Evolutionary conservation across 768 basidiomycete species (phyloP), one percentile per base, ranked within the genome.

Genomic region (Pholiota microspora): DNA sequence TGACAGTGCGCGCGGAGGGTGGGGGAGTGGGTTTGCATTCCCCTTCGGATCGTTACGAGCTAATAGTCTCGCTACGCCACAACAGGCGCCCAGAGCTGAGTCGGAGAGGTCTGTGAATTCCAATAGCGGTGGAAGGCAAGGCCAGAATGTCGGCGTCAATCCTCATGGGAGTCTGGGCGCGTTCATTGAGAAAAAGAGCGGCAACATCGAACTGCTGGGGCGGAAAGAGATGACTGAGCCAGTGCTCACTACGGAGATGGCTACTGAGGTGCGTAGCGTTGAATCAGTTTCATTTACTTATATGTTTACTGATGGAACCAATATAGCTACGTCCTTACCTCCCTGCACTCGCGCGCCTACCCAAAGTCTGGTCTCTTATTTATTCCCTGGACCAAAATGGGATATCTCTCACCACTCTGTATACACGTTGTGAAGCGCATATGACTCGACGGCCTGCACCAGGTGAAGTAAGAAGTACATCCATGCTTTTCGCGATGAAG

Each of bases 371-470:
- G 94, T 79, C 80, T 0, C 79, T 95, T 0, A 71, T 94, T 4
- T 94, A 95, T 72, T 94, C 92, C 13, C 78, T 97, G 15, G 96
- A 98, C 64, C 94, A 97, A 63, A 90, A 98, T 61, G 96, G 96
- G 0, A 94, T 95, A 42, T 95, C 93, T 10, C 77, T 98, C 12
- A 85, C 88, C 42, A 97, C 96, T 0, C 79, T 98, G 4, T 98
- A 97, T 67, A 63, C 78, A 2, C 79, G 79, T 0, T 89, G 86
- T 50, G 82, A 81, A 48, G 65, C 73, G 1, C 67, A 65, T 45
- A 51, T 63, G 3, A 65, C 70, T 24, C 62, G 69, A n/a, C 63
- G 69, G 12, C 59, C 71, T 0, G 66, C 64, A 10, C 62, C 66
- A 2, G 67, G 62, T 3, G 64, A 69, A 18, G 61, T 64, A 2